Base-by-base conservation (phyloP, 1,139 yeast species). In the Geotrichum candidum region DNA sequence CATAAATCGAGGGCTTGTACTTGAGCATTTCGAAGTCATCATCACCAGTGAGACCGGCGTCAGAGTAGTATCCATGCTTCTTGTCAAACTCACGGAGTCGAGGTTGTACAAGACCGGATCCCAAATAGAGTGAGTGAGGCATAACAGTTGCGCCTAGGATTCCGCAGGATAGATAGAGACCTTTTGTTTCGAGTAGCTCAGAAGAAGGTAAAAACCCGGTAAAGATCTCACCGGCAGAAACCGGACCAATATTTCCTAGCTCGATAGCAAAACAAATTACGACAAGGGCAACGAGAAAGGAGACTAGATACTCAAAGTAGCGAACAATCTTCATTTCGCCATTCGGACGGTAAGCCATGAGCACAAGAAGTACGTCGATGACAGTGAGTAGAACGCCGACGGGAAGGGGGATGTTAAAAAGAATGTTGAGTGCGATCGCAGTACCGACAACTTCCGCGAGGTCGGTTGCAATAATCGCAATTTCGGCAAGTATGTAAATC, bases 381-480 rank as follows among this genome's bases (percentile, higher is more conserved):
- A 87, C 81, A 1, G 96, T 87, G 56, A 88, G 78, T 11, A 80
- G 83, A 9, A 88, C 90, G 62, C 96, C 96, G 0, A 92, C 94
- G 10, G 91, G 86, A 48, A 89, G 76, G 0, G 96, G 96, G 18
- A 89, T 78, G 59, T 80, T 80, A 54, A 87, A 68, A 64, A 89
- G 77, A 60, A 89, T 85, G 69, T 89, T 88, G 64, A 89, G 76
- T 0, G 96, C 94, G 68, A 89, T 84, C 3, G 96, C 95, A n/a
- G 90, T 84, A 68, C 96, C 96, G 61, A 89, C 87, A 45, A 89
- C 96, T 70, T 89, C 96, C 2, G 96, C 95, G 10, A 89, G 80
- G 77, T 89, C 96, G 0, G 96, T 89, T 0, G 96, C 90, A 59
- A 89, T 83, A 63, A 89, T 88, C 41, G 96, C 95, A 69, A 82